phyloP scores from a whole-genome alignment of 2,329 filamentous ascomycete species.

The Cytospora mali region DNA sequence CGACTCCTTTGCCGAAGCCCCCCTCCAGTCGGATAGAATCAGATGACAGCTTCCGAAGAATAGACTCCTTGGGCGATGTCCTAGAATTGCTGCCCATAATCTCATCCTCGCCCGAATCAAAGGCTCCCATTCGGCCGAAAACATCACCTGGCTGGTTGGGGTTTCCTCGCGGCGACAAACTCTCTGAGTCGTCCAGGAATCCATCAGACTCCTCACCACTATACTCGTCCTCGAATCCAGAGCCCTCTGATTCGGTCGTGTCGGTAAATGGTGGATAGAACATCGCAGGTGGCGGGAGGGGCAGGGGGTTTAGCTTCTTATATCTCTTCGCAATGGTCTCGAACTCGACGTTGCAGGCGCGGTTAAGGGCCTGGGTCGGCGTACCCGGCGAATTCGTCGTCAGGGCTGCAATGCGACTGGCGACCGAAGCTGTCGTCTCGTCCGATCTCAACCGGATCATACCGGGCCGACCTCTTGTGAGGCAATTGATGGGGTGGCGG shows the following conservation, averaged over 20 bases:
- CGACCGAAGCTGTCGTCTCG: conserved; percentile 45
- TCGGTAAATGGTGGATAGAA: conserved; percentile 53
- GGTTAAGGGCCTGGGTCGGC: not conserved
- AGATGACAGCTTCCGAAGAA: conserved; percentile 3
- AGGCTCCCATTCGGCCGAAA: conserved; percentile 46
- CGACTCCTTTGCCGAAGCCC: not conserved
- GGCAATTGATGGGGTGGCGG: conserved; percentile 41
- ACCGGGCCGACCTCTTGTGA: conserved; percentile 2
- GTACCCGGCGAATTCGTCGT: conserved; percentile 43
- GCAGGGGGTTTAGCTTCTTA: conserved; percentile 48
- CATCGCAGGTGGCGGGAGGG: conserved; percentile 55
- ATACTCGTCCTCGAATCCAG: conserved; percentile 32
- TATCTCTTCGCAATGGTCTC: conserved; percentile 49
- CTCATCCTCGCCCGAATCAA: conserved; percentile 42
- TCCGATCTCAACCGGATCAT: conserved; percentile 28
- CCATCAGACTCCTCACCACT: conserved; percentile 39
- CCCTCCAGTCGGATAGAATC: not conserved
- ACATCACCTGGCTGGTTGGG: conserved; percentile 42
- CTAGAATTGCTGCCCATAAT: conserved; percentile 15
- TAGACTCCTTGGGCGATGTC: not conserved
- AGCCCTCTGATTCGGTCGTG: conserved; percentile 37
- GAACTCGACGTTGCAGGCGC: conserved; percentile 40
- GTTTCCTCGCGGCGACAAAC: conserved; percentile 40
- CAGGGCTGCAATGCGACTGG: conserved; percentile 46
- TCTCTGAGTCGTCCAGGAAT: conserved; percentile 35